Percentiles rank a stretch among this genome's conserved stretches.
These are phyloP conservation scores for Pythium rishiriense DNA, from an alignment of 352 stramenopile genomes.

Conservation along the genomic window DNA sequence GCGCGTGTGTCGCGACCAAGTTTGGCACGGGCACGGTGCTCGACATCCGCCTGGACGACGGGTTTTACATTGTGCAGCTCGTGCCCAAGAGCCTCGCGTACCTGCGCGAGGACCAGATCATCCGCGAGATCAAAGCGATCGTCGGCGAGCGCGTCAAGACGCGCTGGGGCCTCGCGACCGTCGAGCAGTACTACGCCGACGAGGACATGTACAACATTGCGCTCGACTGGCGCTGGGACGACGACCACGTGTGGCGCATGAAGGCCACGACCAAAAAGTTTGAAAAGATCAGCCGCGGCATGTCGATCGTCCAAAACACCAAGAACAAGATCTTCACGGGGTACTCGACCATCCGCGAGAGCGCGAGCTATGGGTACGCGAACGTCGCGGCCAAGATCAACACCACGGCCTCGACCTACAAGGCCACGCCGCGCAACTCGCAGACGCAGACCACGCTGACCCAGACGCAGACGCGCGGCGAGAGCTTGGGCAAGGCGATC, in stretches of 20 bases:
- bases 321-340: slow-evolving; percentile 81
- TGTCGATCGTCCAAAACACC: slow-evolving; percentile 75
- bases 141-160: slow-evolving; percentile 84
- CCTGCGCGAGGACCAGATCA: slow-evolving; percentile 62
- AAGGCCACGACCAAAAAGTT: slow-evolving; percentile 91
- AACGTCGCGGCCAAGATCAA: slow-evolving; percentile 62
- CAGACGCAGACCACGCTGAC: slow-evolving; percentile 15
- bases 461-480: not conserved
- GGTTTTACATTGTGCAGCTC: slow-evolving; percentile 76
- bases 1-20: slow-evolving; percentile 69
- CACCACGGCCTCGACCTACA: slow-evolving; percentile 36
- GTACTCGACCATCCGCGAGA: slow-evolving; percentile 72
- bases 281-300: slow-evolving; percentile 64
- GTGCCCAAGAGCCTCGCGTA: slow-evolving; percentile 74
- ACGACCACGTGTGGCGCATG: slow-evolving; percentile 88
- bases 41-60: slow-evolving; percentile 67
- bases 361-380: slow-evolving; percentile 46
- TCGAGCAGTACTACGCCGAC: slow-evolving; percentile 86
- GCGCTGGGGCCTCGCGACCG: slow-evolving; percentile 78
- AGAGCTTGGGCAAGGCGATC: slow-evolving; percentile 30
- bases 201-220: slow-evolving; percentile 90
- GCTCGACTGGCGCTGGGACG: slow-evolving; percentile 86
- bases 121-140: slow-evolving; percentile 83
- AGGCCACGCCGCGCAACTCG: slow-evolving; percentile 11
- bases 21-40: slow-evolving; percentile 78